Evolutionary conservation across 2,329 filamentous ascomycete genomes (phyloP).

Genomic region (Ascochyta clinopodiicola): DNA sequence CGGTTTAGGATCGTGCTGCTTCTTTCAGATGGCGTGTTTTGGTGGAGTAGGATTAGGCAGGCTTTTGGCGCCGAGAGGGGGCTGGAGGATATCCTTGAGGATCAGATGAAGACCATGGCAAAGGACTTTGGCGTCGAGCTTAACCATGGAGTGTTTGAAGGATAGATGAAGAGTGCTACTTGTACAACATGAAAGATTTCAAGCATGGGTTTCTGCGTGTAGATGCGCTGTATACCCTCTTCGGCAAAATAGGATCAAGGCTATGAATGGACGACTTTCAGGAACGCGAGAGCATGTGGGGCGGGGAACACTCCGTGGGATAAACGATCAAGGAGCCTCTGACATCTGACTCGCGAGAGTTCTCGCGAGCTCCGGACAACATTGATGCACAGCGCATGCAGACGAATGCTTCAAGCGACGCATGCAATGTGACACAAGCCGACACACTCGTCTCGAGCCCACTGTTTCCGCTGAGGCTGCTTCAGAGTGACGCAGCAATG

Average conservation of each 20-base stretch:
- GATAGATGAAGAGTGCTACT: constrained; percentile 55
- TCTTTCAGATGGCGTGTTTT: constrained; percentile 81
- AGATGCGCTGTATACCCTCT: neutral
- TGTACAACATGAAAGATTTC: neutral
- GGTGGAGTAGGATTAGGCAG: constrained; percentile 79
- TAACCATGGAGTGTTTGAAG: constrained; percentile 87
- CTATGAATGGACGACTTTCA: neutral
- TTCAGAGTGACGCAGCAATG: constrained; percentile 8
- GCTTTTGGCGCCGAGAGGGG: constrained; percentile 77
- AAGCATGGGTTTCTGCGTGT: neutral
- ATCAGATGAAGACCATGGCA: constrained; percentile 83
- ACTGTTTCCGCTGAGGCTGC: neutral
- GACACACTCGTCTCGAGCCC: constrained; percentile 5
- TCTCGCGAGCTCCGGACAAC: neutral
- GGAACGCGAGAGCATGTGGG: neutral
- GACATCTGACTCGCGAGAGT: constrained; percentile 1
- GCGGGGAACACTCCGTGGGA: neutral
- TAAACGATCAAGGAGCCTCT: neutral
- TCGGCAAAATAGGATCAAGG: neutral
- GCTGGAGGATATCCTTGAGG: constrained; percentile 94
- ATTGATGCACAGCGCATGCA: neutral
- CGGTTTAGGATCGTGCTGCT: constrained; percentile 82
- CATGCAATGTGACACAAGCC: neutral
- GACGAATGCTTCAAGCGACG: neutral
- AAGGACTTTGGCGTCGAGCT: constrained; percentile 91